Percentiles rank a stretch among this genome's conserved stretches.
Evolutionary conservation across 108 stramenopile genomes (phyloP).

Genomic region (Cyclostephanos invisitatus): DNA sequence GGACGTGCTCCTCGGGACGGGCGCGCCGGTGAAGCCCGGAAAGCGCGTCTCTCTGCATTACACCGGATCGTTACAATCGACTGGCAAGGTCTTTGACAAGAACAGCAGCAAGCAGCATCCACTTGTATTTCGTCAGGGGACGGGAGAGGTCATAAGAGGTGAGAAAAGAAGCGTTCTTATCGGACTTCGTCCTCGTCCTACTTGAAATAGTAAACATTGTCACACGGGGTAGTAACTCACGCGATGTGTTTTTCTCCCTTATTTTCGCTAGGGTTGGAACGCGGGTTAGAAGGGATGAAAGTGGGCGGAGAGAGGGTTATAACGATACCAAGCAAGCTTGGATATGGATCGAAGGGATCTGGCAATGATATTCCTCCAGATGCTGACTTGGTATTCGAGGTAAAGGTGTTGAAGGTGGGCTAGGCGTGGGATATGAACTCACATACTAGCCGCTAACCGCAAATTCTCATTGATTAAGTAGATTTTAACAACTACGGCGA

Average conservation of each 20-base stretch:
- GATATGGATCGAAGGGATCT: constrained; percentile 52
- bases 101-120: constrained; percentile 50
- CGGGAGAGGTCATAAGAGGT: constrained; percentile 55
- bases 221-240: background rate
- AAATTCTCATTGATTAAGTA: no score
- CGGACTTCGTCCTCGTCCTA: no score
- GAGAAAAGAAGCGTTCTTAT: no score
- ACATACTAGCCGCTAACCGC: background rate
- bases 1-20: constrained; percentile 53
- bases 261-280: constrained; percentile 36
- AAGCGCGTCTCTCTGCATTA: constrained; percentile 47
- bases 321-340: constrained; percentile 53
- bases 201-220: background rate
- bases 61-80: constrained; percentile 42
- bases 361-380: constrained; percentile 48
- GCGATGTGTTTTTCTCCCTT: background rate
- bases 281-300: constrained; percentile 66
- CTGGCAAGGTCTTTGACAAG: constrained; percentile 58
- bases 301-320: constrained; percentile 58
- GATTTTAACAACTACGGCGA: no score
- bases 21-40: constrained; percentile 47
- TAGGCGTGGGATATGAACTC: background rate
- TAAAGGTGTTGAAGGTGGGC: constrained; percentile 55
- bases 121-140: constrained; percentile 56
- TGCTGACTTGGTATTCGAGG: constrained; percentile 53